Conservation (phyloP, 2,329 filamentous ascomycete genomes). For the Golovinomyces cichoracearum region DNA sequence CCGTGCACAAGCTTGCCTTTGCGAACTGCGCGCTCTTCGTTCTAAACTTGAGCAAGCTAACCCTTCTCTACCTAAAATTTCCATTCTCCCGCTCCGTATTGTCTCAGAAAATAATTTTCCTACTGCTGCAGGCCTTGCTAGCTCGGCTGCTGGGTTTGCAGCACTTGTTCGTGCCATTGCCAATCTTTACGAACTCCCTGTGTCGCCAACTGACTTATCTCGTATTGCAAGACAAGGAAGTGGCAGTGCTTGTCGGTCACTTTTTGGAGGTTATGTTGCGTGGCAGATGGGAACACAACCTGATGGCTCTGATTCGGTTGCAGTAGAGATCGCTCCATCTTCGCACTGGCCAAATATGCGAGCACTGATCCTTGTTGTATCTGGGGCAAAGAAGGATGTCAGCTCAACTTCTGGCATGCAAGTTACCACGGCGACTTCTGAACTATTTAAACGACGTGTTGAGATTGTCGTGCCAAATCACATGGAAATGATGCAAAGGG, state of each 20-base stretch:
- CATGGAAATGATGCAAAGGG: conserved; percentile 66
- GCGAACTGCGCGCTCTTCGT: conserved; percentile 56
- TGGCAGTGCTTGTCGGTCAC: conserved; percentile 72
- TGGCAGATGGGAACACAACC: conserved; percentile 56
- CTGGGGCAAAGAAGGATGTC: conserved; percentile 85
- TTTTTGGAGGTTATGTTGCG: conserved; percentile 89
- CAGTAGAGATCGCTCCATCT: conserved; percentile 66
- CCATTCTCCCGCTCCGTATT: conserved; percentile 50
- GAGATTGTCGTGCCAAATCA: conserved; percentile 51
- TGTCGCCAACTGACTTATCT: conserved; percentile 59
- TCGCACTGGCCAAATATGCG: conserved; percentile 91
- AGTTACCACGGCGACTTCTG: conserved; percentile 72
- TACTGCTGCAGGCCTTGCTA: conserved; percentile 71
- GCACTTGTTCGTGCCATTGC: conserved; percentile 64
- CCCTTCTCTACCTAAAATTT: conserved; percentile 55
- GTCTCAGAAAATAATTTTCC: conserved; percentile 98
- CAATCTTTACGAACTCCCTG: conserved; percentile 64
- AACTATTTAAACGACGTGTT: conserved; percentile 59
- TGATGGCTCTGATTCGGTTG: conserved; percentile 68
- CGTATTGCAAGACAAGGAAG: conserved; percentile 81
- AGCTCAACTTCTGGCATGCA: conserved; percentile 90
- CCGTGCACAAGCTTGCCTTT: conserved; percentile 82
- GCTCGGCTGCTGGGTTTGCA: conserved; percentile 42
- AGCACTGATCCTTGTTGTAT: conserved; percentile 71
- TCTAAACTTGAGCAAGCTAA: conserved; percentile 47